Evolutionary conservation across 345 rosid species (phyloP).

Genomic region (Sapria himalayana): DNA sequence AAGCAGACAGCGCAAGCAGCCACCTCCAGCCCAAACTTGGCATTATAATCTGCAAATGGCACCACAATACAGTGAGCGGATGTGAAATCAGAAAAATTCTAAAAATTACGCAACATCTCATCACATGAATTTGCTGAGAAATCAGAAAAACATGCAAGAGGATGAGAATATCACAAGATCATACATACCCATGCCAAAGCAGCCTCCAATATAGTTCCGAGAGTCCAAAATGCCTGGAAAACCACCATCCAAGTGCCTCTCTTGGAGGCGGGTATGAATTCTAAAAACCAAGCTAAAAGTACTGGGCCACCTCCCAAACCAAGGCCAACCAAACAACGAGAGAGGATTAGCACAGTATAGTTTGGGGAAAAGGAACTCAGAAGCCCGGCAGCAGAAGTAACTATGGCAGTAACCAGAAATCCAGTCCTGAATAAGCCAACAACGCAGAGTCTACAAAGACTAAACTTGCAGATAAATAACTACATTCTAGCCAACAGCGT

Average conservation of each 20-base stretch:
- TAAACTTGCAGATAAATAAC: background rate
- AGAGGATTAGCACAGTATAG: conserved; percentile 28
- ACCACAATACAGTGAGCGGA: conserved; percentile 2
- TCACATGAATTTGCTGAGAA: too few species aligned
- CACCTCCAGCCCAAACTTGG: conserved; percentile 84
- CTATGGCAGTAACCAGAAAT: conserved; percentile 54
- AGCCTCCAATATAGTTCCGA: conserved; percentile 69
- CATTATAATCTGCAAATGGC: conserved; percentile 49
- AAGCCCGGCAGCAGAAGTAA: conserved; percentile 62
- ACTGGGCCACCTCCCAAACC: conserved; percentile 95
- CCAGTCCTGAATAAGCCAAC: conserved; percentile 42
- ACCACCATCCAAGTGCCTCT: conserved; percentile 90
- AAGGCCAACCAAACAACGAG: conserved; percentile 69
- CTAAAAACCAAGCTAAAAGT: conserved; percentile 71
- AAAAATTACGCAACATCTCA: too few species aligned
- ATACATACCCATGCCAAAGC: conserved; percentile 64
- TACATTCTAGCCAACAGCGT: too few species aligned
- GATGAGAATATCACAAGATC: too few species aligned
- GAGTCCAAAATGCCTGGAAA: conserved; percentile 69
- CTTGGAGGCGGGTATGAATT: conserved; percentile 77
- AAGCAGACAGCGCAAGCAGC: conserved; percentile 58
- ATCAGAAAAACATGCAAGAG: background rate
- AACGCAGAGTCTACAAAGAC: background rate
- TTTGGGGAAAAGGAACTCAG: conserved; percentile 62
- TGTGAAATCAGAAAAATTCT: background rate